phyloP scores from a whole-genome alignment of 768 basidiomycete genomes.

The Hygrophoropsis aurantiaca region DNA sequence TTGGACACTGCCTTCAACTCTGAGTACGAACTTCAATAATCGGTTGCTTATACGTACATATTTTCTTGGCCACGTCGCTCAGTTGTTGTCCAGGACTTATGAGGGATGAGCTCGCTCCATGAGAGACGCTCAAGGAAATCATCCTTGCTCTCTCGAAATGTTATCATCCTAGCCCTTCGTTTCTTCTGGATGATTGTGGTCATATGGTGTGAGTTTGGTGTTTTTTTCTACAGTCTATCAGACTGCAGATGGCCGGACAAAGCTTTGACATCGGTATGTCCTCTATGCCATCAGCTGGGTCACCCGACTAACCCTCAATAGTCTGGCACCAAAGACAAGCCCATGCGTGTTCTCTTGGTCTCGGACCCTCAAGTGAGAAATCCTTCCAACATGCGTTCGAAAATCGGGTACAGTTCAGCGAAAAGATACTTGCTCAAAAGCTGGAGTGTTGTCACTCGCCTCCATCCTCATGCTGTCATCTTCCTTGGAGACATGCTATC shows the following conservation, averaged over 20 bases:
- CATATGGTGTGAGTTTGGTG: slow-evolving; percentile 65
- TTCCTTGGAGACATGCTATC: slow-evolving; percentile 80
- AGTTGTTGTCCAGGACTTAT: slow-evolving; percentile 13
- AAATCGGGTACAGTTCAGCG: slow-evolving; percentile 46
- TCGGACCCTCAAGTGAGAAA: slow-evolving; percentile 66
- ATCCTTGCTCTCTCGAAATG: slow-evolving; percentile 25
- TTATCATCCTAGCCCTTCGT: slow-evolving; percentile 44
- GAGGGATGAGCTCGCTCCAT: slow-evolving; percentile 26
- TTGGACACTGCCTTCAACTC: background rate
- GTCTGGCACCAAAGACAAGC: slow-evolving; percentile 16
- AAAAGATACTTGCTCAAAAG: slow-evolving; percentile 64
- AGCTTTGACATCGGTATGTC: slow-evolving; percentile 26
- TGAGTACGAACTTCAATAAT: background rate
- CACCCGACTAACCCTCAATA: slow-evolving; percentile 11
- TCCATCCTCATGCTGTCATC: slow-evolving; percentile 65
- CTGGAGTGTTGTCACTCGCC: slow-evolving; percentile 61
- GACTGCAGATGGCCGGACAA: slow-evolving; percentile 60
- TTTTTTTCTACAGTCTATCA: slow-evolving; percentile 58
- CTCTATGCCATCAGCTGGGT: slow-evolving; percentile 4
- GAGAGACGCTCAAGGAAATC: slow-evolving; percentile 25
- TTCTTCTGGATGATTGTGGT: slow-evolving; percentile 55
- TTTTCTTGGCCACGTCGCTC: background rate
- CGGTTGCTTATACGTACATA: background rate
- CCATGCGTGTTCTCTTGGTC: slow-evolving; percentile 63
- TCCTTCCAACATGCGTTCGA: slow-evolving; percentile 34